Evolutionary conservation across 345 rosid species (phyloP).

Genomic region (Balakata baccata): DNA sequence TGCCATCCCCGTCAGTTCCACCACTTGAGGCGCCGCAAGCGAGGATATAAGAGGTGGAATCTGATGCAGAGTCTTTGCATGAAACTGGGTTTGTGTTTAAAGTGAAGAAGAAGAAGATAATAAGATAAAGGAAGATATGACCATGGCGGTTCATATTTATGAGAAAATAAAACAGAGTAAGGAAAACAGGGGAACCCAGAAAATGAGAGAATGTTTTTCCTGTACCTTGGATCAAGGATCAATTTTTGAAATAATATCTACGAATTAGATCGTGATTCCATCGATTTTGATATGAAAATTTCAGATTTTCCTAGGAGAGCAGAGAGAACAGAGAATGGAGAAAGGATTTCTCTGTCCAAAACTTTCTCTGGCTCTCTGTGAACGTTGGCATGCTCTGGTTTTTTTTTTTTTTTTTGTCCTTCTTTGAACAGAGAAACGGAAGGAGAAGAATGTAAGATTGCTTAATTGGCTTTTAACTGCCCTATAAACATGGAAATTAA

Average conservation of each 20-base stretch:
- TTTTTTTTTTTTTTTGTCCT: background rate
- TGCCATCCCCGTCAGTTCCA: constrained; percentile 22
- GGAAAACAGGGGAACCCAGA: constrained; percentile 1
- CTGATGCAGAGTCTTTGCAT: constrained; percentile 9
- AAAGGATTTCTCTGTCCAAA: constrained; percentile 10
- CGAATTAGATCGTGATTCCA: background rate
- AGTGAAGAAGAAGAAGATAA: background rate
- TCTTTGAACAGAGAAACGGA: constrained; percentile 16
- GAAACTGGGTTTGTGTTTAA: background rate
- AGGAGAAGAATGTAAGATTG: constrained; percentile 4
- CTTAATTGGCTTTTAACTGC: constrained; percentile 11
- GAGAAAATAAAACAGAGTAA: constrained; percentile 7
- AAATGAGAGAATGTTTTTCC: background rate
- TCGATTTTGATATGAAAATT: constrained; percentile 2
- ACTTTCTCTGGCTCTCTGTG: constrained; percentile 2
- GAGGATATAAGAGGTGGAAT: constrained; percentile 19
- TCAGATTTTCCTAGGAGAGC: background rate
- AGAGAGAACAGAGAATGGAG: constrained; percentile 18
- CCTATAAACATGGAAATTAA: constrained; percentile 16
- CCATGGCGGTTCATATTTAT: constrained; percentile 14
- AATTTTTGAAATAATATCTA: too few relatives aligned
- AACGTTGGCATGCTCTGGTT: background rate
- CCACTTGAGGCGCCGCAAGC: constrained; percentile 19
- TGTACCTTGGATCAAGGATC: too few relatives aligned
- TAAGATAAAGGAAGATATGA: constrained; percentile 5